A percentile compares a stretch with the other conserved stretches of the same genome.
Conservation (phyloP, 2,329 filamentous ascomycete genomes). For the Cylindrodendrum hubeiense region DNA sequence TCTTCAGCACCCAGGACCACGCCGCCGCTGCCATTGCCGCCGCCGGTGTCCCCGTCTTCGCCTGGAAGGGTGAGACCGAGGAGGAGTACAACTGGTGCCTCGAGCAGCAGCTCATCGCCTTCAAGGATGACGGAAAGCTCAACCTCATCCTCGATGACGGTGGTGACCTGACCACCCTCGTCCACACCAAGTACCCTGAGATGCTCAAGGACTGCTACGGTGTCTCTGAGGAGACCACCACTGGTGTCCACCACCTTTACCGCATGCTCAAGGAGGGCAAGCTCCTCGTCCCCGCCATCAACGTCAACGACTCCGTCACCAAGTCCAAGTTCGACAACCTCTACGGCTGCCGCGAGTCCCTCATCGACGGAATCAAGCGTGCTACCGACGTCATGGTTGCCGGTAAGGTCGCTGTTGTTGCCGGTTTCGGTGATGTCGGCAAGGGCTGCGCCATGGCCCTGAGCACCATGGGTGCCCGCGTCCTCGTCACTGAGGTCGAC, state of each 20-base stretch:
- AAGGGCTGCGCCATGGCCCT: conserved; percentile 98
- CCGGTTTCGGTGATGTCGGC: conserved; percentile 98
- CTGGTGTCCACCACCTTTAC: conserved; percentile 99
- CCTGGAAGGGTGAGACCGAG: conserved; percentile 92
- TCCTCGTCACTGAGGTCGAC: conserved; percentile 96
- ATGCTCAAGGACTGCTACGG: conserved; percentile 98
- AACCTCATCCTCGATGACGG: conserved; percentile 99
- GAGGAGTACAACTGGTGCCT: conserved; percentile 99
- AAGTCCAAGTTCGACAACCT: conserved; percentile 99
- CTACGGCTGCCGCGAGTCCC: conserved; percentile 98
- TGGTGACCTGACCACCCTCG: conserved; percentile 94
- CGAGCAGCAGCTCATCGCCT: conserved; percentile 96
- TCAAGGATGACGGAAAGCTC: conserved; percentile 96
- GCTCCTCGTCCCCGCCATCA: conserved; percentile 95
- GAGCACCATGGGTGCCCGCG: conserved; percentile 95
- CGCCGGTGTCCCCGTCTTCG: conserved; percentile 86
- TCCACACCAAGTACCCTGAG: conserved; percentile 98
- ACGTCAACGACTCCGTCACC: conserved; percentile 99
- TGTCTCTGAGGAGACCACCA: conserved; percentile 99
- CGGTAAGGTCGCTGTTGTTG: conserved; percentile 97
- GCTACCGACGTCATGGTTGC: conserved; percentile 99
- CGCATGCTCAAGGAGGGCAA: conserved; percentile 92
- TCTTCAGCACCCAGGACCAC: conserved; percentile 99
- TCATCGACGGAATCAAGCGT: conserved; percentile 99
- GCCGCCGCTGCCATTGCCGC: conserved; percentile 98